Base-by-base conservation (phyloP, 495 filamentous ascomycete genomes). In the Bombardia bombarda region DNA sequence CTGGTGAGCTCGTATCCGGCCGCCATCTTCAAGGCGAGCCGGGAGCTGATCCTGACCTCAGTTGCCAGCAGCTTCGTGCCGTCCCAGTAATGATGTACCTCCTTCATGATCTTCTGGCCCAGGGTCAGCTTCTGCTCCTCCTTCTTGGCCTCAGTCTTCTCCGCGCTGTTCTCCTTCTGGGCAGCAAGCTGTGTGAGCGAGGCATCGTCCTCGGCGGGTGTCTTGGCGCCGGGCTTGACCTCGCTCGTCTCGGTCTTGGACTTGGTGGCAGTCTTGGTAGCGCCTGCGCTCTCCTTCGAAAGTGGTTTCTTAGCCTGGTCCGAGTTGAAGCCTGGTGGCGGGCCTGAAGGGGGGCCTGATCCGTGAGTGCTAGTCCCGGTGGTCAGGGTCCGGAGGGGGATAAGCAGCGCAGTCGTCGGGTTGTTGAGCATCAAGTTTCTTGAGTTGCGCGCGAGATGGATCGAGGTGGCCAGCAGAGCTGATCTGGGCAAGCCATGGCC, bases 41-140 rank as follows among this genome's bases (percentile, higher is more conserved):
- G 83, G 9, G 80, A 83, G 64, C 89, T 95, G 57, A 99, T 99
- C 63, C 70, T 83, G 45, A 96, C 83, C 66, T 99, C 92, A 1
- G 86, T 84, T 19, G 86, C 87, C 52, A 99, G 73, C 49, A 99
- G 70, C 65, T 99, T 99, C n/a, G 90, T 99, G 28, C 92, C 92
- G 73, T 99, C 92, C 92, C 92, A 97, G 68, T 97, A 99, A 62
- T 99, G 92, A 47, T 82, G 76, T 13, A 72, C 70, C 59, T 97
- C 92, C 57, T 86, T 86, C 74, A 94, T 97, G 53, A 97, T 75
- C 70, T 88, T 94, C 58, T 96, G 87, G 61, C 77, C 80, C 3
- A 97, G 30, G 0, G 93, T 94, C 67, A 94, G 68, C 57, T 83
- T 73, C 59, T 82, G 72, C 44, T 84, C 84, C 60, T 88, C 84